These are phyloP conservation scores for Tetrahymena elliotti DNA, from an alignment of 73 alveolate genomes.

Conservation along the genomic window DNA sequence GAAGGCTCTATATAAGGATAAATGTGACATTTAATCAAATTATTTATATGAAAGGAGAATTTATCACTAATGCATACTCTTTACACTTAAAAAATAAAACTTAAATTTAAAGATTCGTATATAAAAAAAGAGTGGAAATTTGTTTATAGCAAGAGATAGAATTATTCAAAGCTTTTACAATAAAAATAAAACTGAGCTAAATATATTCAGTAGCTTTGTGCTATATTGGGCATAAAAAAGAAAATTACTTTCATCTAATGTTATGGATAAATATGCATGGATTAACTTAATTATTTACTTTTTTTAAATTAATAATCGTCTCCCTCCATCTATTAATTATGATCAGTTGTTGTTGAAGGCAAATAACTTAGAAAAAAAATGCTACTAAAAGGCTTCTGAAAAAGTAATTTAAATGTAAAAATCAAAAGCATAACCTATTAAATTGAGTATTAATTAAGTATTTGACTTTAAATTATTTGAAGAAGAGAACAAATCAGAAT, in stretches of 20 bases:
- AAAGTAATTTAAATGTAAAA: background rate
- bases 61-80: background rate
- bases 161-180: background rate
- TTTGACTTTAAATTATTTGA: background rate
- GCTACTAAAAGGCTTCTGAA: background rate
- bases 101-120: background rate
- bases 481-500: background rate
- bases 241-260: background rate
- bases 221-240: background rate
- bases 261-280: background rate
- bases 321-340: background rate
- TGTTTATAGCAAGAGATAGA: background rate
- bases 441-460: background rate
- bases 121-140: background rate
- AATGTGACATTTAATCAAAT: background rate
- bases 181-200: background rate
- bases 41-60: background rate
- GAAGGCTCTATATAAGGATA: background rate
- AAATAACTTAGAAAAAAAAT: background rate
- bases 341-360: background rate
- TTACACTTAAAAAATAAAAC: background rate
- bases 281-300: background rate
- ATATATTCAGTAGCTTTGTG: background rate
- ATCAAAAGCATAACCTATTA: background rate
- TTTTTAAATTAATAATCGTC: background rate